A percentile compares a stretch with the other conserved stretches of the same genome.
Conservation (phyloP, 805 yeast genomes). For the Saturnispora hagleri region DNA sequence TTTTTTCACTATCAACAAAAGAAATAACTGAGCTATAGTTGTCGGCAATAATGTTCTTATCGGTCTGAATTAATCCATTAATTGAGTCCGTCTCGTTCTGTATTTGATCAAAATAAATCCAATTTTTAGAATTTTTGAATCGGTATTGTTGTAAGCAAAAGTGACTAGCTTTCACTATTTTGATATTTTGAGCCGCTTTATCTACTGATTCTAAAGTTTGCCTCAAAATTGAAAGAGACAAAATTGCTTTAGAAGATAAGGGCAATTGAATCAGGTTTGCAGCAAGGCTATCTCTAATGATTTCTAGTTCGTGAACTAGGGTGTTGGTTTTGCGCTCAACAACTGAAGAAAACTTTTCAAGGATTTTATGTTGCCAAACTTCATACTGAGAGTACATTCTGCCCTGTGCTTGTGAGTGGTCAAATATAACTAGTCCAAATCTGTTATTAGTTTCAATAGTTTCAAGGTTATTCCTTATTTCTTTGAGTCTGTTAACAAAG, state of each 20-base stretch:
- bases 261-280: constrained; percentile 25
- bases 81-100: constrained; percentile 31
- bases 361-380: constrained; percentile 43
- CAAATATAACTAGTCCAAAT: constrained; percentile 36
- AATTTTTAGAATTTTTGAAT: constrained; percentile 39
- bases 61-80: not conserved
- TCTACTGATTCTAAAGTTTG: constrained; percentile 21
- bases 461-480: constrained; percentile 41
- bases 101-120: constrained; percentile 59
- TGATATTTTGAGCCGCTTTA: constrained; percentile 14
- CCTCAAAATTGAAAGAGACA: constrained; percentile 30
- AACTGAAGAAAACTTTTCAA: constrained; percentile 32
- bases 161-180: constrained; percentile 23
- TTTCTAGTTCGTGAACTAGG: constrained; percentile 26
- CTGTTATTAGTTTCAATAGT: constrained; percentile 31
- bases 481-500: constrained; percentile 34
- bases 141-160: constrained; percentile 30
- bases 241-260: constrained; percentile 31
- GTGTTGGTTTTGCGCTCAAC: constrained; percentile 26
- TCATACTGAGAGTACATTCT: constrained; percentile 43
- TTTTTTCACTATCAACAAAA: constrained; percentile 4
- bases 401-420: constrained; percentile 45
- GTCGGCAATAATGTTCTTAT: constrained; percentile 1
- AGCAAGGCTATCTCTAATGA: constrained; percentile 32
- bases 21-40: constrained; percentile 6